phyloP scores from a whole-genome alignment of 164 flowering plant species.

The Paratinospora sagittata region DNA sequence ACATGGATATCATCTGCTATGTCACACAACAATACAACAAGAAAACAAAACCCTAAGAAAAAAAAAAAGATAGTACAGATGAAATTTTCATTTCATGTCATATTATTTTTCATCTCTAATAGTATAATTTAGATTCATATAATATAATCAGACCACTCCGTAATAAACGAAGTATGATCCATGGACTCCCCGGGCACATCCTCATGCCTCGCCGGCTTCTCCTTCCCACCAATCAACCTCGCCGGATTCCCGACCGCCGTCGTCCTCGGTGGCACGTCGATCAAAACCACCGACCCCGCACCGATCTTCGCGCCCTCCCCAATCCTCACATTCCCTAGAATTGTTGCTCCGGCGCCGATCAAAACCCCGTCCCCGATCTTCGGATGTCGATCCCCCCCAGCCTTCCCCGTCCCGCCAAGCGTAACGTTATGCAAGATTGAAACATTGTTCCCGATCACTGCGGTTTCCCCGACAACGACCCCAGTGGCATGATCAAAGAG shows the following conservation, averaged over 20 bases:
- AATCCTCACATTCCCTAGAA: conserved; percentile 13
- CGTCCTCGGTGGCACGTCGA: conserved; percentile 15
- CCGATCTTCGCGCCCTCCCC: conserved; percentile 18
- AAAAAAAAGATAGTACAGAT: no score
- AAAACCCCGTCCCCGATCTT: conserved; percentile 20
- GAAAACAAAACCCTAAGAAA: no score
- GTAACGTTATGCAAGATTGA: conserved; percentile 16
- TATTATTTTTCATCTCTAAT: no score
- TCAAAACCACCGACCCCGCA: conserved; percentile 15
- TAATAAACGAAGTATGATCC: conserved; percentile 16
- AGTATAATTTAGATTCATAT: no score
- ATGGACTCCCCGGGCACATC: conserved; percentile 20
- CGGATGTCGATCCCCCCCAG: conserved; percentile 13
- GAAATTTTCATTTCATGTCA: no score
- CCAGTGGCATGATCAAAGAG: conserved; percentile 15
- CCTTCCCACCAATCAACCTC: conserved; percentile 16
- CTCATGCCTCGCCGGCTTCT: conserved; percentile 15
- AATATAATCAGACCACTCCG: conserved; percentile 12
- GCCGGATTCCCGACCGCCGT: conserved; percentile 19
- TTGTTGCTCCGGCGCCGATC: conserved; percentile 17
- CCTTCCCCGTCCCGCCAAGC: conserved; percentile 15
- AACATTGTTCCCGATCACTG: conserved; percentile 15
- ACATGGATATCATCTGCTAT: no score
- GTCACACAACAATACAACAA: no score
- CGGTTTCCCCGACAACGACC: conserved; percentile 14